A percentile compares a stretch with the other conserved stretches of the same genome.
Conservation (phyloP, 257 asterid species). For the Scutellaria barbata region DNA sequence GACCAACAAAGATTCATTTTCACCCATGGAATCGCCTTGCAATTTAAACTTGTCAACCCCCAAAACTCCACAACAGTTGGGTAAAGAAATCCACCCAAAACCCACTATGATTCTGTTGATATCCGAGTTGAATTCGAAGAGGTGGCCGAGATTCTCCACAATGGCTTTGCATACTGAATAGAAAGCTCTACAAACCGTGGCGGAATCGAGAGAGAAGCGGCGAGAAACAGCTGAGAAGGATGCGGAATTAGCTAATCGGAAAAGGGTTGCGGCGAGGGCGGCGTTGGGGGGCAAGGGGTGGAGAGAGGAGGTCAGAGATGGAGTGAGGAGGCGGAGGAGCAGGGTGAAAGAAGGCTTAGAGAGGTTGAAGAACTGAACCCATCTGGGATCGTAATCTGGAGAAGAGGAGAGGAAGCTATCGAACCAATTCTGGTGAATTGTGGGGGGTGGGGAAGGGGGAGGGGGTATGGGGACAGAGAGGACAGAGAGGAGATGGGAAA, state of each 20-base stretch:
- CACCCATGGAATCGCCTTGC: constrained; percentile 48
- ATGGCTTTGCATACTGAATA: constrained; percentile 77
- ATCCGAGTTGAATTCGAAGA: constrained; percentile 80
- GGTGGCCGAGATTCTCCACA: constrained; percentile 72
- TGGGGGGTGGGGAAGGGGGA: constrained; percentile 40
- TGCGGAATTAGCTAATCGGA: constrained; percentile 69
- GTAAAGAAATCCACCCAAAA: constrained; percentile 87
- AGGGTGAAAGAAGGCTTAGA: constrained; percentile 76
- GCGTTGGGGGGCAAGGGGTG: constrained; percentile 57
- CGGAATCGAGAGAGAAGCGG: constrained; percentile 63
- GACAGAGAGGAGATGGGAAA: constrained; percentile 61
- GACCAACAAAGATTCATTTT: constrained; percentile 57
- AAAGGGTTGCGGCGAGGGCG: constrained; percentile 78
- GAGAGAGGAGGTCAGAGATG: constrained; percentile 60
- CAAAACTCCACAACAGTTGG: constrained; percentile 86
- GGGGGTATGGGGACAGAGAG: constrained; percentile 50
- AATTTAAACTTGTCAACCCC: constrained; percentile 74
- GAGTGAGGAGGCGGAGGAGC: constrained; percentile 76
- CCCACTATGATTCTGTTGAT: constrained; percentile 74
- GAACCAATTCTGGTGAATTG: constrained; percentile 55
- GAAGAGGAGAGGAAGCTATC: constrained; percentile 58
- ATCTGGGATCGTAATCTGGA: constrained; percentile 62
- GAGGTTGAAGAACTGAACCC: constrained; percentile 77
- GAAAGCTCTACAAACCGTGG: constrained; percentile 71
- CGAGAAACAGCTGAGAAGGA: constrained; percentile 66